Conservation (phyloP, 192 early-diverging fungal genomes). For the Dispira simplex region DNA sequence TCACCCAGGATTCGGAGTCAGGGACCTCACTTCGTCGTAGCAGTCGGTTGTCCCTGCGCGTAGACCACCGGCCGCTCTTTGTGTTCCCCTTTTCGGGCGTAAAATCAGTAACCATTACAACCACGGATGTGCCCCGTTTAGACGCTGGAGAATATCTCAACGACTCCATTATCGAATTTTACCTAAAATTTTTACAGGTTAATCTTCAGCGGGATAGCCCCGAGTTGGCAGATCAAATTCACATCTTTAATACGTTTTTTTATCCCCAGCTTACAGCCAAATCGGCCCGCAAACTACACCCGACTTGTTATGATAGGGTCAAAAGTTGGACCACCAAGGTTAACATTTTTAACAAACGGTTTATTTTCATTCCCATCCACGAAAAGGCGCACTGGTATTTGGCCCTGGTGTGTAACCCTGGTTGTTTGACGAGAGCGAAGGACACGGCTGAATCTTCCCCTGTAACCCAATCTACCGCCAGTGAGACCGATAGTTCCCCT, state of each 20-base stretch:
- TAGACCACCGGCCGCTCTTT: constrained; percentile 16
- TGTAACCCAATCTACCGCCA: no score
- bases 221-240: constrained; percentile 33
- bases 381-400: constrained; percentile 89
- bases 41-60: no score
- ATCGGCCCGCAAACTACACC: constrained; percentile 18
- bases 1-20: no score
- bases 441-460: no score
- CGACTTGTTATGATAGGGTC: constrained; percentile 41
- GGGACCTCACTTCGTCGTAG: no score
- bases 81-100: constrained; percentile 32
- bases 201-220: constrained; percentile 15
- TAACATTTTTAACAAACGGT: constrained; percentile 59
- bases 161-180: constrained; percentile 82
- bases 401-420: constrained; percentile 60
- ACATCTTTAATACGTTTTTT: constrained; percentile 80
- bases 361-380: constrained; percentile 75
- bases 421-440: constrained; percentile 18
- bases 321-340: constrained; percentile 64
- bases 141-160: constrained; percentile 67
- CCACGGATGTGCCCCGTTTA: constrained; percentile 47
- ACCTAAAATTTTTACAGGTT: constrained; percentile 34
- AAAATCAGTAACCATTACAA: constrained; percentile 41
- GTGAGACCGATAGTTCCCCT: no score
- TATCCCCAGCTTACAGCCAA: constrained; percentile 49